phyloP scores from a whole-genome alignment of 352 stramenopile species.

The Phytophthora kernoviae region DNA sequence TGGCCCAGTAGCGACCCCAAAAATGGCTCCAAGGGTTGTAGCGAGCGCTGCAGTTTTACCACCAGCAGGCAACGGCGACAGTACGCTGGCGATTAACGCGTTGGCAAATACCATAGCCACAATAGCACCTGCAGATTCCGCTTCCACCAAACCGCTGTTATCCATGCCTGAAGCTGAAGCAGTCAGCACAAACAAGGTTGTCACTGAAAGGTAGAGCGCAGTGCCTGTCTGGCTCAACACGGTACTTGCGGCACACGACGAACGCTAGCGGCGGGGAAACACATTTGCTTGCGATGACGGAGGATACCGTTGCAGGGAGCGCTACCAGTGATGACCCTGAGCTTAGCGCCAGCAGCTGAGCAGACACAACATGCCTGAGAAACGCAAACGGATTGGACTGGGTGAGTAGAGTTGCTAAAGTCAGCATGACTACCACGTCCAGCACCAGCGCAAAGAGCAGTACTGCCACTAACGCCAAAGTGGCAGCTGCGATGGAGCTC shows the following conservation, averaged over 20 bases:
- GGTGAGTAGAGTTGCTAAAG: conserved; percentile 38
- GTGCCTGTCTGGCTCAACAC: conserved; percentile 72
- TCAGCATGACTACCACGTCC: conserved; percentile 44
- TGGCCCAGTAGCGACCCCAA: conserved; percentile 32
- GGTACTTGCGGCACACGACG: conserved; percentile 48
- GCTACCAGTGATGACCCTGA: conserved; percentile 57
- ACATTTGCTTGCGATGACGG: conserved; percentile 50
- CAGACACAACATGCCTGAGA: conserved; percentile 48
- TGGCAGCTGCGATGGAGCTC: conserved; percentile 19
- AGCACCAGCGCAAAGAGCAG: conserved; percentile 54
- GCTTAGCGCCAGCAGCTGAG: conserved; percentile 54
- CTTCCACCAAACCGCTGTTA: conserved; percentile 17
- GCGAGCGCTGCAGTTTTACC: conserved; percentile 39
- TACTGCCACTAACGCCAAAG: conserved; percentile 49
- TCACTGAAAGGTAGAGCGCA: conserved; percentile 56
- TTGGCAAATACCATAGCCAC: conserved; percentile 44
- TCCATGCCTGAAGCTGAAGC: conserved; percentile 21
- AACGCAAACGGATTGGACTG: conserved; percentile 57
- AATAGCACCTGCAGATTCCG: conserved; percentile 31
- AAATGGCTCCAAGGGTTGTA: conserved; percentile 51
- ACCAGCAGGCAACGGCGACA: conserved; percentile 47
- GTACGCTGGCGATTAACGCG: conserved; percentile 37
- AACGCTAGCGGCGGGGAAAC: conserved; percentile 65
- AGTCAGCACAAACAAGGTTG: conserved; percentile 52
- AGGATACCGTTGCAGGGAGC: conserved; percentile 56